A percentile compares a stretch with the other conserved stretches of the same genome.
phyloP scores from a whole-genome alignment of 306 rosid species.

The Adenanthera pavonina region DNA sequence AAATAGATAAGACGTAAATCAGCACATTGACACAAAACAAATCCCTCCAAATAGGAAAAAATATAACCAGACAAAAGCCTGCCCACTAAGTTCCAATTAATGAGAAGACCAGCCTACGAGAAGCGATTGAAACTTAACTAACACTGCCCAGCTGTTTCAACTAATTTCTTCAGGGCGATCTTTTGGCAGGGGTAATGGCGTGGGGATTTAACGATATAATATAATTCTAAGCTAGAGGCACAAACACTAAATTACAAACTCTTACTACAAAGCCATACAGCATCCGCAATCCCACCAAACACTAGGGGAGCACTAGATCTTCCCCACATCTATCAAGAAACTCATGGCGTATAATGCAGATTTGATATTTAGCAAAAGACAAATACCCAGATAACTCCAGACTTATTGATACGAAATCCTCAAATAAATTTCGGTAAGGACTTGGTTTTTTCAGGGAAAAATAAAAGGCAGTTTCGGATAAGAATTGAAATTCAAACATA shows the following conservation, averaged over 20 bases:
- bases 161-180: neutral
- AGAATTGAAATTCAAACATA: conserved; percentile 28
- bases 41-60: neutral
- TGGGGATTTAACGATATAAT: neutral
- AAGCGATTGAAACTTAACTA: neutral
- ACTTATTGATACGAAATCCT: neutral
- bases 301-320: conserved; percentile 24
- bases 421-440: neutral
- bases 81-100: conserved; percentile 17
- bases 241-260: conserved; percentile 18
- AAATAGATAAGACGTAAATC: neutral
- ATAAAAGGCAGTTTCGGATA: neutral
- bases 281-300: conserved; percentile 16
- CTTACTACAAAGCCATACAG: conserved; percentile 17
- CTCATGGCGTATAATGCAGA: conserved; percentile 4
- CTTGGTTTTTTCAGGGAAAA: neutral
- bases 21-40: conserved; percentile 20
- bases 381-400: conserved; percentile 26
- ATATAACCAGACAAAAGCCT: neutral
- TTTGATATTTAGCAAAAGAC: neutral
- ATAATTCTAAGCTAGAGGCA: conserved; percentile 8
- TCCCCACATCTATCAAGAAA: conserved; percentile 23
- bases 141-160: neutral
- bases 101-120: neutral
- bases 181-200: neutral